Evolutionary conservation across 805 yeast genomes (phyloP), one percentile per base, ranked within the genome.

Genomic region (Candida railenensis): DNA sequence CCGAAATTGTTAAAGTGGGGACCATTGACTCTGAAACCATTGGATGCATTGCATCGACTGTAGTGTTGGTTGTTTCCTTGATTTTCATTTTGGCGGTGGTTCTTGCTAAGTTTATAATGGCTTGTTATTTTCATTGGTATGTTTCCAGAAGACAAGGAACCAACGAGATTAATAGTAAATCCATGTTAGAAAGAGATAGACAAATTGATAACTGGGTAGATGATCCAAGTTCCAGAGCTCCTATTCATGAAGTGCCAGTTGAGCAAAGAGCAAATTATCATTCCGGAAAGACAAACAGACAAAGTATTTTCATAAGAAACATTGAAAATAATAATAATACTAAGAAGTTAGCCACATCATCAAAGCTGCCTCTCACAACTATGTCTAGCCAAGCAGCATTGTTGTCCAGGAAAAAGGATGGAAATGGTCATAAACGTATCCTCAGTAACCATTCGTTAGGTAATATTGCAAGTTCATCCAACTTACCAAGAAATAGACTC

Each of bases 41-140:
- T 57, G 99, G 99, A 4, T 94, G 99, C 69, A 83, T 94, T 59
- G 96, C 96, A 0, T 89, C 97, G 0, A 71, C 82, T 45, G 82
- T 91, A 34, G 97, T 94, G 1, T 76, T 94, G 49, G 81, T 82
- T 55, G 77, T 86, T 4, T 87, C 97, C 1, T 76, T 94, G 57
- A 84, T 87, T 8, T 89, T 94, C 61, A 91, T 94, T 56, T 73
- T 94, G 48, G 78, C 95, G 1, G 80, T 94, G 45, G 96, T 90
- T 20, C 59, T 83, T 44, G 74, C 74, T 37, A 91, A 91, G 67
- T 94, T 94, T 57, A 47, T 86, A 12, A 73, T 92, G 63, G 97
- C 99, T 0, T 84, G 92, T 60, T 89, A 90, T 62, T 94, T 85
- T 74, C 83, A 86, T 55, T 92, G 97, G 96, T 66, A 81, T 48